These are phyloP conservation scores for Chrysopogon serrulatus DNA, from an alignment of 176 grass and related monocot species.

Conservation along the genomic window DNA sequence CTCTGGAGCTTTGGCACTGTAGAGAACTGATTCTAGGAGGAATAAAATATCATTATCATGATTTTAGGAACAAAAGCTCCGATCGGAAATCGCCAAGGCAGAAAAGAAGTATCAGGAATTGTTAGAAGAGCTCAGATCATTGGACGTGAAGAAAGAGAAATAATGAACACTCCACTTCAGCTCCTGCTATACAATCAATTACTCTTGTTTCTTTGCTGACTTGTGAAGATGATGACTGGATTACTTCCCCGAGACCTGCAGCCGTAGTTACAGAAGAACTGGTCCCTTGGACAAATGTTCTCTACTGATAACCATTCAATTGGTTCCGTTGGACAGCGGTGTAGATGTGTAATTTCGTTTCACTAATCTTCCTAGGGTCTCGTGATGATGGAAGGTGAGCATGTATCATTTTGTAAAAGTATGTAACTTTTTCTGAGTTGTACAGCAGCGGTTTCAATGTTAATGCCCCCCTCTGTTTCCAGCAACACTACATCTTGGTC, in stretches of 20 bases:
- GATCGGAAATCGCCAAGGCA: conserved; percentile 53
- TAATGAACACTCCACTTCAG: not conserved
- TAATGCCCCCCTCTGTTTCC: not conserved
- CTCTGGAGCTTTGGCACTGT: not conserved
- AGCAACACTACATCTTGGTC: not conserved
- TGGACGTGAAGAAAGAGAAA: conserved; percentile 68
- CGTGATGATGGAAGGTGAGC: not conserved
- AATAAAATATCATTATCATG: conserved; percentile 25
- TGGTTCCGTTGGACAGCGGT: not conserved
- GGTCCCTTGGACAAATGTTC: conserved; percentile 1
- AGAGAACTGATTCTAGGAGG: conserved; percentile 5
- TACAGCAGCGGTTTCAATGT: conserved; percentile 5
- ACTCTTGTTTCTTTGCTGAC: not conserved
- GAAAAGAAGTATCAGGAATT: conserved; percentile 64
- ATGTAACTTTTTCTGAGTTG: conserved; percentile 2
- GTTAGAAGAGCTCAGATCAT: conserved; percentile 44
- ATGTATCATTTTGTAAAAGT: conserved; percentile 19
- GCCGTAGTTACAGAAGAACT: conserved; percentile 3
- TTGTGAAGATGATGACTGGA: not conserved
- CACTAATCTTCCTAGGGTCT: conserved; percentile 7
- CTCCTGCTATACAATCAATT: not conserved
- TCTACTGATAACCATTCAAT: not conserved
- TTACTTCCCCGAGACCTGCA: conserved; percentile 1
- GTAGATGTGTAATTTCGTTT: conserved; percentile 33
- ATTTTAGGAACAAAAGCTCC: conserved; percentile 72